Conservation (phyloP, 495 filamentous ascomycete genomes). For the Aspergillus cavernicola region DNA sequence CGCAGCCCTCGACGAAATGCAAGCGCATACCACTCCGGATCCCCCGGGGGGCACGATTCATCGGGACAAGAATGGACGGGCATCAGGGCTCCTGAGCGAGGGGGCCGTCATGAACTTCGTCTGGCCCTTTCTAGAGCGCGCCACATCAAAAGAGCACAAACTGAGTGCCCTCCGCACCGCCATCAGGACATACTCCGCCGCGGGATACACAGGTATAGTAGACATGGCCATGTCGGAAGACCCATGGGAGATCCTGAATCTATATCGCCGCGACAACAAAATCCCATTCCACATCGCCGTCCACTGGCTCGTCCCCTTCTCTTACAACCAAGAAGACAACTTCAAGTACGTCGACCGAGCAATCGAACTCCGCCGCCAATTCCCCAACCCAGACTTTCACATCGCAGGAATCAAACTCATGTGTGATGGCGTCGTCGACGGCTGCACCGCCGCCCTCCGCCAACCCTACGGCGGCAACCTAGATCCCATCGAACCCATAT, state of each 20-base stretch:
- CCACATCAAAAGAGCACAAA: conserved; percentile 50
- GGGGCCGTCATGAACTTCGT: conserved; percentile 54
- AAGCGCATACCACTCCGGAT: conserved; percentile 40
- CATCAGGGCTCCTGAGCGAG: conserved; percentile 53
- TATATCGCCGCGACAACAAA: conserved; percentile 36
- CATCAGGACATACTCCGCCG: conserved; percentile 47
- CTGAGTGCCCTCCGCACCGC: conserved; percentile 33
- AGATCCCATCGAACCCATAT: conserved; percentile 46
- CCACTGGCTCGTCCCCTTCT: conserved; percentile 59
- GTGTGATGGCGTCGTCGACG: conserved; percentile 58
- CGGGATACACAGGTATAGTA: conserved; percentile 60
- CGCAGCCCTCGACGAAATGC: conserved; percentile 49
- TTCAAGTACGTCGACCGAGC: conserved; percentile 52
- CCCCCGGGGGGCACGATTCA: conserved; percentile 55
- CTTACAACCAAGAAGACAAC: conserved; percentile 35
- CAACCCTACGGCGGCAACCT: conserved; percentile 53
- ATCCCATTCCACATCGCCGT: conserved; percentile 57
- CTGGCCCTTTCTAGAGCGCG: conserved; percentile 55
- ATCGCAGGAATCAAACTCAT: conserved; percentile 60
- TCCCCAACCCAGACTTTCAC: conserved; percentile 48
- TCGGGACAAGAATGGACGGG: conserved; percentile 48
- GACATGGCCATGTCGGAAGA: conserved; percentile 71
- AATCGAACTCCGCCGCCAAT: conserved; percentile 43
- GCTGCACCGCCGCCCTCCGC: conserved; percentile 54
- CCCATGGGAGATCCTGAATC: conserved; percentile 53